These are phyloP conservation scores for Didymella keratinophila DNA, from an alignment of 2,329 filamentous ascomycete species.

Conservation along the genomic window DNA sequence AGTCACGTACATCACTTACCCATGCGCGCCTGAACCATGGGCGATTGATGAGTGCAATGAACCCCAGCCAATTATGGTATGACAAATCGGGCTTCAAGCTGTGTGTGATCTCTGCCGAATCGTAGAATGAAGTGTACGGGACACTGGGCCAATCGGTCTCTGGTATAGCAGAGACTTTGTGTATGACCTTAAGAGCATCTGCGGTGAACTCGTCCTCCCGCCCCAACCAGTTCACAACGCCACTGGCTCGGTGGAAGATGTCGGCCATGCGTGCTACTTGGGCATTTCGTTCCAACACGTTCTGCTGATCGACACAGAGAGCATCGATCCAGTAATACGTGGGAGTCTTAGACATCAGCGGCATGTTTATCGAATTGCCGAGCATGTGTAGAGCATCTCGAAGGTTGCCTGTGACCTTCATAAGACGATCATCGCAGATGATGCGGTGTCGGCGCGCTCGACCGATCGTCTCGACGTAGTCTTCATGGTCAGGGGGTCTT, in stretches of 20 bases:
- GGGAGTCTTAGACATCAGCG: not conserved
- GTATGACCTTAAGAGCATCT: conserved; percentile 34
- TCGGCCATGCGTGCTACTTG: conserved; percentile 39
- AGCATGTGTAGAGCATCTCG: not conserved
- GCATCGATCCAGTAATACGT: not conserved
- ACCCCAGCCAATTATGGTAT: conserved; percentile 38
- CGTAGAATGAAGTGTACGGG: conserved; percentile 37
- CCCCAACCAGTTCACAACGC: conserved; percentile 44
- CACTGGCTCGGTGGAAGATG: conserved; percentile 36
- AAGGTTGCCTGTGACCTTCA: not conserved
- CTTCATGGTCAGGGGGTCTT: not conserved
- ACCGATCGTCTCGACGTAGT: not conserved
- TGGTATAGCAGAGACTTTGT: conserved; percentile 22
- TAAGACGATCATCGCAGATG: not conserved
- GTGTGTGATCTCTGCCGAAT: conserved; percentile 10
- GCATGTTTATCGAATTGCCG: not conserved
- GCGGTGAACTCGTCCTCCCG: conserved; percentile 37
- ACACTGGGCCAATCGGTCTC: conserved; percentile 31
- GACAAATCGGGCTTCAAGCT: conserved; percentile 21
- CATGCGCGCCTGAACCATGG: conserved; percentile 43
- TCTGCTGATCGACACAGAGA: conserved; percentile 13
- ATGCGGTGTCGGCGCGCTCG: not conserved
- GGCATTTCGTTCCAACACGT: conserved; percentile 33
- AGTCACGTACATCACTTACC: conserved; percentile 20
- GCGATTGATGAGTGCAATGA: conserved; percentile 38